Conservation (phyloP, 2,329 filamentous ascomycete species). For the Thelonectria blattea region DNA sequence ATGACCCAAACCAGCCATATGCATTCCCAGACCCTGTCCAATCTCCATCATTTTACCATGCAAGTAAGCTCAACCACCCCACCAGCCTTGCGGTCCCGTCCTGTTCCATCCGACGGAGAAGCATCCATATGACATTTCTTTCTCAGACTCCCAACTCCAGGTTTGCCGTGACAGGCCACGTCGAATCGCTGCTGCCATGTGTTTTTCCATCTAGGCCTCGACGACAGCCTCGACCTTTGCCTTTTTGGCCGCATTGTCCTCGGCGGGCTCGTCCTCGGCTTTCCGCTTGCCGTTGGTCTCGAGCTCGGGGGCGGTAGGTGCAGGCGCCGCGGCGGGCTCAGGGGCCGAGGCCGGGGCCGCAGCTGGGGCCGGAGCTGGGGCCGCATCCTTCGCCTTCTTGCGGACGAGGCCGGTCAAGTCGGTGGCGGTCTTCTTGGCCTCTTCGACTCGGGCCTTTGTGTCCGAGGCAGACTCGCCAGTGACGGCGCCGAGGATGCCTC, state of each 20-base stretch:
- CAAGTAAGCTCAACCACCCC: conserved; percentile 14
- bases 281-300: conserved; percentile 50
- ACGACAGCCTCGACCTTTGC: conserved; percentile 44
- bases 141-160: conserved; percentile 18
- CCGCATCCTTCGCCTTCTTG: conserved; percentile 62
- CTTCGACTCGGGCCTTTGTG: conserved; percentile 68
- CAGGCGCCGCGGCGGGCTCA: conserved; percentile 22
- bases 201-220: conserved; percentile 10
- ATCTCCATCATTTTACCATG: conserved; percentile 20
- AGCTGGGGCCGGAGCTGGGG: conserved; percentile 9
- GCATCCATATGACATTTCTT: conserved; percentile 5
- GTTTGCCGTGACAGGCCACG: not conserved
- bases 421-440: conserved; percentile 75
- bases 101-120: not conserved
- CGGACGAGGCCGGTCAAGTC: conserved; percentile 78
- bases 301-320: conserved; percentile 35
- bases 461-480: conserved; percentile 67
- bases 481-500: conserved; percentile 68
- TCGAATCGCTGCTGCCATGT: not conserved
- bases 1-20: not conserved
- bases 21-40: conserved; percentile 1
- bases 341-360: conserved; percentile 22
- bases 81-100: conserved; percentile 8
- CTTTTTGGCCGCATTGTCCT: conserved; percentile 44
- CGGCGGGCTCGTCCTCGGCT: conserved; percentile 38